These are phyloP conservation scores for Kwoniella europaea DNA, from an alignment of 768 basidiomycete genomes.

Conservation along the genomic window DNA sequence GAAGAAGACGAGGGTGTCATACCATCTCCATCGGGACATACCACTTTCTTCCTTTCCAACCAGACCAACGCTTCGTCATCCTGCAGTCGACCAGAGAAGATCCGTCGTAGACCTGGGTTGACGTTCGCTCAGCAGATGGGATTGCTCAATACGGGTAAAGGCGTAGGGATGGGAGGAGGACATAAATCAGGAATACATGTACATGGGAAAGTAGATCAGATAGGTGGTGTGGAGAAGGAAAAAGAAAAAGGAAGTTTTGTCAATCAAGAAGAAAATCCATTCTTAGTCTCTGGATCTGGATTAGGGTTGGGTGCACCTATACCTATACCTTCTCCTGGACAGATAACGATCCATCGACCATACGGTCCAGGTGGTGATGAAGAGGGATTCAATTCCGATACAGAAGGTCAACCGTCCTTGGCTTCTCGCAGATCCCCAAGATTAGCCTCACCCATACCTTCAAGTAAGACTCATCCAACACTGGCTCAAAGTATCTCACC, in stretches of 20 bases:
- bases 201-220: constrained; percentile 40
- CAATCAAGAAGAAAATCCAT: constrained; percentile 33
- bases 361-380: constrained; percentile 3
- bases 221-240: neutral
- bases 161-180: constrained; percentile 47
- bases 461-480: neutral
- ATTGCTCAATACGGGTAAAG: constrained; percentile 31
- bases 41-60: constrained; percentile 45
- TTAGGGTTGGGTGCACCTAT: constrained; percentile 5
- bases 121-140: constrained; percentile 54
- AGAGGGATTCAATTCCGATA: constrained; percentile 8
- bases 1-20: constrained; percentile 5
- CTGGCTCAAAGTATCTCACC: constrained; percentile 1
- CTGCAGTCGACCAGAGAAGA: constrained; percentile 16
- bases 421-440: constrained; percentile 5
- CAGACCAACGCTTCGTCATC: constrained; percentile 6
- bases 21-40: constrained; percentile 45
- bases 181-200: constrained; percentile 25
- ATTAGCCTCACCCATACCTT: constrained; percentile 14
- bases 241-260: neutral
- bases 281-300: constrained; percentile 23
- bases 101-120: constrained; percentile 45
- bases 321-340: constrained; percentile 32
- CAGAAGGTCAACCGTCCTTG: neutral
- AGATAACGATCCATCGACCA: constrained; percentile 26